These are phyloP conservation scores for Alternaria arborescens DNA, from an alignment of 2,329 filamentous ascomycete species.

Conservation along the genomic window DNA sequence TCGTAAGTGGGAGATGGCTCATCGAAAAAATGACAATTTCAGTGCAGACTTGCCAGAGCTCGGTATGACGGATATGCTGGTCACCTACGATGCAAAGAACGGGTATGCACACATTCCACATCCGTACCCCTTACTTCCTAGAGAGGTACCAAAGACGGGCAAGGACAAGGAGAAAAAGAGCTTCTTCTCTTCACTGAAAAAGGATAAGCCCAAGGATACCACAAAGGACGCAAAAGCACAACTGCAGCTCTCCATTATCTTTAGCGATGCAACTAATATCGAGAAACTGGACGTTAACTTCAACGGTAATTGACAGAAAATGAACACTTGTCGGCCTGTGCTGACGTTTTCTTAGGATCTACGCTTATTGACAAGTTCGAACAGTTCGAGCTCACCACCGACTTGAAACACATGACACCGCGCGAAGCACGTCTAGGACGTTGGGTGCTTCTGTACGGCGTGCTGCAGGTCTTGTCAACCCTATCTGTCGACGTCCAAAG, in stretches of 20 bases:
- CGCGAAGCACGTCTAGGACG: conserved; percentile 55
- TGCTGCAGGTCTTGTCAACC: conserved; percentile 53
- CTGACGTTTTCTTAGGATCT: conserved; percentile 41
- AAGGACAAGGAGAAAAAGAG: conserved; percentile 47
- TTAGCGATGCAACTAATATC: conserved; percentile 53
- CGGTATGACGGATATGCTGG: conserved; percentile 71
- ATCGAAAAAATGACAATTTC: conserved; percentile 46
- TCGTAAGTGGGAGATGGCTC: conserved; percentile 71
- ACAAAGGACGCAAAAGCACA: conserved; percentile 51
- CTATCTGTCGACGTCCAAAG: conserved; percentile 53
- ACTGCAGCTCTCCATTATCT: conserved; percentile 51
- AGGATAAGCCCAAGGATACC: conserved; percentile 43
- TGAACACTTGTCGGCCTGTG: not conserved
- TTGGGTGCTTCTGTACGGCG: conserved; percentile 55
- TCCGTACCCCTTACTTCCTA: conserved; percentile 71
- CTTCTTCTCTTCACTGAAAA: conserved; percentile 47
- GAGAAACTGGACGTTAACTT: conserved; percentile 50
- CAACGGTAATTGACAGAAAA: conserved; percentile 35
- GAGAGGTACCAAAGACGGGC: conserved; percentile 34
- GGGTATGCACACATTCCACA: conserved; percentile 63
- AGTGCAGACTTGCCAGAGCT: conserved; percentile 59
- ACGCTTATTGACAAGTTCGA: conserved; percentile 53
- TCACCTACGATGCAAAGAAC: conserved; percentile 70
- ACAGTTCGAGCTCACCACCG: conserved; percentile 51
- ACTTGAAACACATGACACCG: conserved; percentile 45